These are phyloP conservation scores for Ceratocystis cubensis DNA, from an alignment of 2,329 filamentous ascomycete species.

Conservation along the genomic window DNA sequence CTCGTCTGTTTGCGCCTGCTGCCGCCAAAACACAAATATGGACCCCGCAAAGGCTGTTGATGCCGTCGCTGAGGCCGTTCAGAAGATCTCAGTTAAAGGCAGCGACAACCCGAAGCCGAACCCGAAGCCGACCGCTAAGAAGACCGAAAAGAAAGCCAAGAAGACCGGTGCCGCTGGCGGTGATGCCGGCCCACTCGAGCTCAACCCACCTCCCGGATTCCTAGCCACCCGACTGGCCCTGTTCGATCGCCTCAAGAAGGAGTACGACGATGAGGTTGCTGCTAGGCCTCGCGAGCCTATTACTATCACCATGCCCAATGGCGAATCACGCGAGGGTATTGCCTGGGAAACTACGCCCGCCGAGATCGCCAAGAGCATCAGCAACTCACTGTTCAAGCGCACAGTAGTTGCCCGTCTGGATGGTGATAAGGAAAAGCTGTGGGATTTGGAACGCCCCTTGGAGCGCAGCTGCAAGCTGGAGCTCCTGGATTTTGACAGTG, in stretches of 20 bases:
- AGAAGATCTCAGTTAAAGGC: slow-evolving; percentile 45
- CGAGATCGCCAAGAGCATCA: slow-evolving; percentile 64
- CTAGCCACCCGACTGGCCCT: slow-evolving; percentile 65
- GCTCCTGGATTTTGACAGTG: slow-evolving; percentile 62
- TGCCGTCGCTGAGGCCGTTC: slow-evolving; percentile 43
- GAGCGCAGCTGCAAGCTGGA: slow-evolving; percentile 79
- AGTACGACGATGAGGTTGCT: slow-evolving; percentile 64
- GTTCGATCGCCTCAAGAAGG: slow-evolving; percentile 72
- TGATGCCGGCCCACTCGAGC: slow-evolving; percentile 35
- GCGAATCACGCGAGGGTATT: slow-evolving; percentile 58
- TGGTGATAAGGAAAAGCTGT: slow-evolving; percentile 56
- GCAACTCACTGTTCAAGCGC: slow-evolving; percentile 72
- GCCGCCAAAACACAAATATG: slow-evolving; percentile 28
- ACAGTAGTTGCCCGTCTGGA: slow-evolving; percentile 79
- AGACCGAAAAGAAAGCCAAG: slow-evolving; percentile 38
- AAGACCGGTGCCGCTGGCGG: slow-evolving; percentile 31
- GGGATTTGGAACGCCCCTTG: slow-evolving; percentile 84
- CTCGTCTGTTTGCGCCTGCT: neutral
- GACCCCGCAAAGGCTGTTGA: slow-evolving; percentile 38
- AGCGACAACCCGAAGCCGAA: slow-evolving; percentile 21
- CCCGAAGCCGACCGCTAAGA: slow-evolving; percentile 26
- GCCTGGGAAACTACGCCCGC: slow-evolving; percentile 87
- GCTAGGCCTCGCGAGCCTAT: slow-evolving; percentile 61
- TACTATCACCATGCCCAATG: slow-evolving; percentile 60
- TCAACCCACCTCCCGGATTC: slow-evolving; percentile 53